Base-by-base conservation (phyloP, 768 basidiomycete genomes). In the Boletus reticuloceps region DNA sequence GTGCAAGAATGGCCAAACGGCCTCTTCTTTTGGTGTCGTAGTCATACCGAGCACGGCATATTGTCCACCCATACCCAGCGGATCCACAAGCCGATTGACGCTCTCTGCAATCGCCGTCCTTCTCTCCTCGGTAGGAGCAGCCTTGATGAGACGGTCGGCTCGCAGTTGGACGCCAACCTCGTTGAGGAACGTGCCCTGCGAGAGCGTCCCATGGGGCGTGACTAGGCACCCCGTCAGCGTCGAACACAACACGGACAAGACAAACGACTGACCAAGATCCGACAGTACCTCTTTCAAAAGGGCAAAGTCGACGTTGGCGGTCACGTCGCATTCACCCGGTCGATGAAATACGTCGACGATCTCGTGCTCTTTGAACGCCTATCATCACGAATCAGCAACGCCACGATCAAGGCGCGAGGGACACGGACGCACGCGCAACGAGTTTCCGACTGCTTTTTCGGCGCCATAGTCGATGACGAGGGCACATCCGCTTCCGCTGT, bases 251-350 rank as follows among this genome's bases (percentile, higher is more conserved):
- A 32, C 12, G 43, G 27, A 16, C 16, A n/a, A 1, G 9, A 29
- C 44, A 40, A 20, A 17, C 34, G 20, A 68, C 81, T 27, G 55
- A 90, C 91, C 89, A 4, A 83, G 72, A 51, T 81, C 84, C 1
- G 69, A 67, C 58, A 94, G 75, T 0, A 91, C 85, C 72, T 97
- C 93, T 65, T 81, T 79, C 44, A 98, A 77, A 68, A 90, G 91
- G 0, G 85, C 82, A 72, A 98, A 98, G 72, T 99, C 95, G 46
- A 99, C 96, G 65, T 98, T 97, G n/a, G 89, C 86, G 0, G 97
- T 99, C 45, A 98, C 73, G 70, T 99, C 97, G 40, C 90, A 88
- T 40, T 89, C 80, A 17, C 97, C 97, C 0, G 95, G 94, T 11
- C 79, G 75, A 50, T 88, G 78, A 65, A 98, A 96, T 5, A 91